These are phyloP conservation scores for Kwoniella botswanensis DNA, from an alignment of 768 basidiomycete genomes.

Conservation along the genomic window DNA sequence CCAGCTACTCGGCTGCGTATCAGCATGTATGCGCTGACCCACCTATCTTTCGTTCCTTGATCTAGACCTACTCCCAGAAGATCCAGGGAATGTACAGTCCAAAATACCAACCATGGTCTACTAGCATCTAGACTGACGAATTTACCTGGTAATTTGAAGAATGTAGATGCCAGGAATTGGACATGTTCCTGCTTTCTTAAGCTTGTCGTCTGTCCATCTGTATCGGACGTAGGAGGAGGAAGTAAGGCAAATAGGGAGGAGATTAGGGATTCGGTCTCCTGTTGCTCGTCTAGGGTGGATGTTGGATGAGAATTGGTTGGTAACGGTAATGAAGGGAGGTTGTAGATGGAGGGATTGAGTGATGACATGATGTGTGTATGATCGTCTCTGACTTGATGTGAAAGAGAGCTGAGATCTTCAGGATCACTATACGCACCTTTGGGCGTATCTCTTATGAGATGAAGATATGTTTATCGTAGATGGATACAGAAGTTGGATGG, in stretches of 20 bases:
- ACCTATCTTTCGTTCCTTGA: slow-evolving; percentile 77
- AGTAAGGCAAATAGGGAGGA: slow-evolving; percentile 28
- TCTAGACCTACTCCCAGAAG: slow-evolving; percentile 78
- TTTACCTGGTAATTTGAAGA: slow-evolving; percentile 77
- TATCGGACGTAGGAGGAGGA: slow-evolving; percentile 17
- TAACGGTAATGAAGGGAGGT: slow-evolving; percentile 33
- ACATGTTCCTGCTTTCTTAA: slow-evolving; percentile 71
- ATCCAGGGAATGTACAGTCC: slow-evolving; percentile 85
- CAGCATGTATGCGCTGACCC: background rate
- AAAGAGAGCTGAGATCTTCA: too few relatives aligned
- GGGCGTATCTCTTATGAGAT: too few relatives aligned
- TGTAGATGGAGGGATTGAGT: slow-evolving; percentile 45
- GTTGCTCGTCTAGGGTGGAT: slow-evolving; percentile 72
- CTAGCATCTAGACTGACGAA: slow-evolving; percentile 90
- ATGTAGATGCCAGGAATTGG: slow-evolving; percentile 72
- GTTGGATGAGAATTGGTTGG: slow-evolving; percentile 66
- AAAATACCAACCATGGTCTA: slow-evolving; percentile 93
- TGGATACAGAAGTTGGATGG: too few relatives aligned
- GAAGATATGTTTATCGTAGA: too few relatives aligned
- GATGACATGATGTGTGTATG: slow-evolving; percentile 22
- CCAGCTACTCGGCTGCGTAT: slow-evolving; percentile 5
- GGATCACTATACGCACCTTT: too few relatives aligned
- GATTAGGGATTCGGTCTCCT: slow-evolving; percentile 62
- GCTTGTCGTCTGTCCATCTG: slow-evolving; percentile 51
- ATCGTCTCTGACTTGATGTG: background rate